phyloP scores from a whole-genome alignment of 2,329 filamentous ascomycete species.

The Hypocreales sp. region DNA sequence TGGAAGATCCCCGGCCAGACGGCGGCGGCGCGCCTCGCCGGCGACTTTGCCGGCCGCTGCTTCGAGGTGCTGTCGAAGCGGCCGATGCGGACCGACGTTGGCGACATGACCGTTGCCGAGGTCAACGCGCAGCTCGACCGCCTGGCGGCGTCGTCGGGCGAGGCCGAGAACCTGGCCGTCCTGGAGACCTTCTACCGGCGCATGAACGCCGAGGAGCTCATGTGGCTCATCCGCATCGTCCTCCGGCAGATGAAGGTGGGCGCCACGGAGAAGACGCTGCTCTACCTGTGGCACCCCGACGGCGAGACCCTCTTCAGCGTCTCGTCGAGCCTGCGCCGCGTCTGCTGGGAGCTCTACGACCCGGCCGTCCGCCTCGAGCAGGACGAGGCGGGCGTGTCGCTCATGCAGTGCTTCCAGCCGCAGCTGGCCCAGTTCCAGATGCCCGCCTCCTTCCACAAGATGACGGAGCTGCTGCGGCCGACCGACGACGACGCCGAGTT shows the following conservation, averaged over 20 bases:
- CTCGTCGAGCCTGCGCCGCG: conserved; percentile 73
- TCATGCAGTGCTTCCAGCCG: conserved; percentile 95
- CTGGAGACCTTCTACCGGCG: conserved; percentile 71
- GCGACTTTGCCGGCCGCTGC: conserved; percentile 85
- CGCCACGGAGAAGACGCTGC: conserved; percentile 77
- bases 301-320: conserved; percentile 72
- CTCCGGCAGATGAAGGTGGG: conserved; percentile 60
- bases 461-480: conserved; percentile 52
- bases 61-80: conserved; percentile 76
- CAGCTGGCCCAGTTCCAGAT: conserved; percentile 89
- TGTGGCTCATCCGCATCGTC: conserved; percentile 91
- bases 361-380: conserved; percentile 56
- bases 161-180: conserved; percentile 71
- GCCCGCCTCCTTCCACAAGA: conserved; percentile 59
- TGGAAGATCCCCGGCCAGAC: conserved; percentile 80
- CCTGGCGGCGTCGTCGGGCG: conserved; percentile 58
- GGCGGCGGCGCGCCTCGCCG: conserved; percentile 49
- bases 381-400: conserved; percentile 55
- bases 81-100: conserved; percentile 56
- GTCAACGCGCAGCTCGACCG: conserved; percentile 77
- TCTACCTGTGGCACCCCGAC: conserved; percentile 70
- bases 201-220: conserved; percentile 88
- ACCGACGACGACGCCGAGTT: conserved; percentile 62
- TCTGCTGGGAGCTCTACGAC: conserved; percentile 88
- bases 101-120: conserved; percentile 72